Evolutionary conservation across 306 rosid species (phyloP).

Genomic region (Spatholobus suberectus): DNA sequence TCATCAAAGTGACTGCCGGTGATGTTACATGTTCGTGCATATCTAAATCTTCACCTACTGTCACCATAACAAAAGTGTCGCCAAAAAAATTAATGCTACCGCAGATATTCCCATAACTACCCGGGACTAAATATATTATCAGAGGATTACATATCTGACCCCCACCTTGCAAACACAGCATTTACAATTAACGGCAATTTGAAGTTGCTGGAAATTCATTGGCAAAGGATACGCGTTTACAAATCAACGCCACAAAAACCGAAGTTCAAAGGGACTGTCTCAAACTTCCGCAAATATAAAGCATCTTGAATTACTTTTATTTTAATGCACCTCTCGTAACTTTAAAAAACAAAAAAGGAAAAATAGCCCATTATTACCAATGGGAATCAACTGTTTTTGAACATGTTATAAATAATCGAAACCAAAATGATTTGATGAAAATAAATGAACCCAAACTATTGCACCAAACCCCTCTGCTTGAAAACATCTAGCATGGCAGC

Average conservation of each 20-base stretch:
- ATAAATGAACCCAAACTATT: conserved; percentile 47
- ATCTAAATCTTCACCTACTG: not conserved
- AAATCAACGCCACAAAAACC: conserved; percentile 31
- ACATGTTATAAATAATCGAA: conserved; percentile 29
- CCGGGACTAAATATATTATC: not conserved
- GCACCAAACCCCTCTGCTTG: conserved; percentile 90
- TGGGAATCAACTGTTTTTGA: conserved; percentile 36
- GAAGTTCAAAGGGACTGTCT: conserved; percentile 15
- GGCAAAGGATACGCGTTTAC: conserved; percentile 9
- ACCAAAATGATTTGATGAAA: conserved; percentile 41
- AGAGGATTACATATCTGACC: not conserved
- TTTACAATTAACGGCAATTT: not conserved
- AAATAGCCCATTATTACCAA: conserved; percentile 39
- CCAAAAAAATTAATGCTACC: not conserved
- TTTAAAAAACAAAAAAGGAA: conserved; percentile 6
- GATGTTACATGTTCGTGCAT: not conserved
- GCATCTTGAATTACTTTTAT: conserved; percentile 46
- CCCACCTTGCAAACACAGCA: conserved; percentile 10
- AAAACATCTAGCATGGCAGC: conserved; percentile 83
- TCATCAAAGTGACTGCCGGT: not conserved
- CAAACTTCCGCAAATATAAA: conserved; percentile 33
- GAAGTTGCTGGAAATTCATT: conserved; percentile 35
- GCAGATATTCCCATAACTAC: not conserved
- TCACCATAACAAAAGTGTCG: not conserved
- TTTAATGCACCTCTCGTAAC: conserved; percentile 42